Conservation (phyloP, 768 basidiomycete species). For the Amylocystis lapponica region DNA sequence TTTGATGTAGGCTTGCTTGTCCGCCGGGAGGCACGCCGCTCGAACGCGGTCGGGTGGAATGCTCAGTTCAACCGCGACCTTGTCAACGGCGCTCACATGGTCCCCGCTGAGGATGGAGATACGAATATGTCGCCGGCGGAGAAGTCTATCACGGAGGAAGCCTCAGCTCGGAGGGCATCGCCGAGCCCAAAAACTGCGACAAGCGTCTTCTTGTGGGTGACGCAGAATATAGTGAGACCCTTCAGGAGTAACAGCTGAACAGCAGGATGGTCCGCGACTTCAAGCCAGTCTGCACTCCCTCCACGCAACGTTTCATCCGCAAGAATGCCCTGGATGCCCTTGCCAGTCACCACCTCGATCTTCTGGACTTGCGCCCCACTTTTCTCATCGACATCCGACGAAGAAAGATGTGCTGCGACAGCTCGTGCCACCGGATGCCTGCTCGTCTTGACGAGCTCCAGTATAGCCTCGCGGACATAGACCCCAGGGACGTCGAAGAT, state of each 20-base stretch:
- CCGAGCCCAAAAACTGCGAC: constrained; percentile 35
- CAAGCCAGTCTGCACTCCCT: constrained; percentile 32
- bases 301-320: constrained; percentile 28
- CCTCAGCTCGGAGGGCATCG: constrained; percentile 40
- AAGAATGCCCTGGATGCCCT: constrained; percentile 31
- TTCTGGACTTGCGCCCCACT: constrained; percentile 9
- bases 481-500: constrained; percentile 12
- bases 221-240: constrained; percentile 41
- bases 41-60: constrained; percentile 31
- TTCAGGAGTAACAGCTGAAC: constrained; percentile 30
- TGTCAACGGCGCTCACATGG: constrained; percentile 35
- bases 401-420: constrained; percentile 25
- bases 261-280: constrained; percentile 19
- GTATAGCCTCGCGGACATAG: constrained; percentile 12
- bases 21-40: constrained; percentile 41
- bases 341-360: constrained; percentile 28
- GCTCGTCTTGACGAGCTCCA: constrained; percentile 27
- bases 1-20: constrained; percentile 34
- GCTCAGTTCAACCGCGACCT: constrained; percentile 35
- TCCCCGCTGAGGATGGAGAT: constrained; percentile 50
- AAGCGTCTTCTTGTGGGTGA: constrained; percentile 21
- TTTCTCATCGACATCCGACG: background rate
- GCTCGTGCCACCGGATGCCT: constrained; percentile 32
- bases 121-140: constrained; percentile 30
- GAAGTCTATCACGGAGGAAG: constrained; percentile 30